phyloP scores from a whole-genome alignment of 768 basidiomycete genomes.

The Xerocomus spinulosus region DNA sequence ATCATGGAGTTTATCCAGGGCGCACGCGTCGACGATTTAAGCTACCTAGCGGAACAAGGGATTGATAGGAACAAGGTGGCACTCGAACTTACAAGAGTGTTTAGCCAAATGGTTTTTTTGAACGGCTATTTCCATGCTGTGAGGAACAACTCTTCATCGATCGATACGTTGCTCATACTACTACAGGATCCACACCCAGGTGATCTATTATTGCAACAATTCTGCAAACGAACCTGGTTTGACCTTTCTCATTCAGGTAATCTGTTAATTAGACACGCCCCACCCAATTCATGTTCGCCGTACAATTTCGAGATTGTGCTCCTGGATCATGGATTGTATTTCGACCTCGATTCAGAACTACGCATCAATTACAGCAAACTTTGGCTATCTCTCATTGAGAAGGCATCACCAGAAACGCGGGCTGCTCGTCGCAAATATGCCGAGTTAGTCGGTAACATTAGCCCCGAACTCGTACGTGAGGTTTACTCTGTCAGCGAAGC shows the following conservation, averaged over 20 bases:
- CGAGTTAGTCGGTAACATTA: conserved; percentile 85
- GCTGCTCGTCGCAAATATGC: conserved; percentile 83
- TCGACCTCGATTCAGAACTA: conserved; percentile 77
- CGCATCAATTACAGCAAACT: conserved; percentile 83
- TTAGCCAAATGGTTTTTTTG: conserved; percentile 92
- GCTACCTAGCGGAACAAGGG: conserved; percentile 70
- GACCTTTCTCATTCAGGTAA: conserved; percentile 52
- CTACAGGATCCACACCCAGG: conserved; percentile 83
- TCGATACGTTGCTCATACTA: conserved; percentile 12
- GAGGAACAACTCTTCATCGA: conserved; percentile 26
- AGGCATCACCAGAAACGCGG: conserved; percentile 58
- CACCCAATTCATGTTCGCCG: conserved; percentile 59
- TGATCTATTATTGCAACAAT: conserved; percentile 22
- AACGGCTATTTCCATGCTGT: conserved; percentile 90
- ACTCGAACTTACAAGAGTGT: conserved; percentile 84
- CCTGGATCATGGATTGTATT: conserved; percentile 92
- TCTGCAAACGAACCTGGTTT: conserved; percentile 3
- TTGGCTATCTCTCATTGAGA: conserved; percentile 84
- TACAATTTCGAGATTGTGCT: conserved; percentile 96
- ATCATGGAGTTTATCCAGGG: conserved; percentile 96
- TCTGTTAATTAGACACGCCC: conserved; percentile 79
- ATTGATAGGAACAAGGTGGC: conserved; percentile 96
- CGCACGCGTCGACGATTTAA: conserved; percentile 81
- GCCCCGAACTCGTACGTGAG: conserved; percentile 67
- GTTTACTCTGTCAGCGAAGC: neutral